phyloP scores from a whole-genome alignment of 2,329 filamentous ascomycete species.

The Aspergillus bombycis region DNA sequence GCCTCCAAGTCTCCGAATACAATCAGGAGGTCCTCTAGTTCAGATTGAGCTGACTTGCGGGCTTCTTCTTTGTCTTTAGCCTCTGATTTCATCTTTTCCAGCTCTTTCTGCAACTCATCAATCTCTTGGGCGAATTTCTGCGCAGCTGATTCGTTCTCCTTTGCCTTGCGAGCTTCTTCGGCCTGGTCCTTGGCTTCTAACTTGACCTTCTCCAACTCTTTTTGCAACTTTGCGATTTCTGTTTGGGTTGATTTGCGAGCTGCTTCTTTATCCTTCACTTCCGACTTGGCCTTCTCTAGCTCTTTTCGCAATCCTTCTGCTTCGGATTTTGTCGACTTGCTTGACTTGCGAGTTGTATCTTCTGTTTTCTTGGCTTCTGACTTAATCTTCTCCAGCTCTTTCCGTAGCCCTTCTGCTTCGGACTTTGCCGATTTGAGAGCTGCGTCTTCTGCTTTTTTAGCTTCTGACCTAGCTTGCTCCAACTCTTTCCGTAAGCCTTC shows the following conservation, averaged over 20 bases:
- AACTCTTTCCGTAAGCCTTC: slow-evolving; percentile 82
- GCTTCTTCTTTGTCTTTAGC: slow-evolving; percentile 61
- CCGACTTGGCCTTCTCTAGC: slow-evolving; percentile 69
- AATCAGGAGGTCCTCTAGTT: slow-evolving; percentile 79
- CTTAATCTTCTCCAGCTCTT: slow-evolving; percentile 34
- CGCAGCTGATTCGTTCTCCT: slow-evolving; percentile 34
- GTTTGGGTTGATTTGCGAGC: slow-evolving; percentile 67
- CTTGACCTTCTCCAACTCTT: slow-evolving; percentile 71
- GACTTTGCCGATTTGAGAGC: slow-evolving; percentile 46
- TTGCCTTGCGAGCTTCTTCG: slow-evolving; percentile 63
- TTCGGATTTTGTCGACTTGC: slow-evolving; percentile 62
- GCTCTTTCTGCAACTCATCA: slow-evolving; percentile 44
- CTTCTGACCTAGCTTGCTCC: slow-evolving; percentile 69
- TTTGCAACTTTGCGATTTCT: slow-evolving; percentile 77
- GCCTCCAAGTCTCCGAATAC: slow-evolving; percentile 81
- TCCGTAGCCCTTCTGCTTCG: slow-evolving; percentile 55
- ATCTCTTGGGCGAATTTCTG: slow-evolving; percentile 50
- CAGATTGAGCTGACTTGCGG: slow-evolving; percentile 66
- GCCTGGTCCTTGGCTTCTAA: slow-evolving; percentile 75
- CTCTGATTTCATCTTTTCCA: slow-evolving; percentile 37
- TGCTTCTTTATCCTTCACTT: slow-evolving; percentile 66
- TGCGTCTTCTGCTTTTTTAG: slow-evolving; percentile 75
- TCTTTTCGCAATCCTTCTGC: slow-evolving; percentile 80
- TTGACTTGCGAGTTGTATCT: slow-evolving; percentile 60
- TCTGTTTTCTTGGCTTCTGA: slow-evolving; percentile 53